Percentiles rank a stretch among this genome's conserved stretches.
phyloP scores from a whole-genome alignment of 176 grass and related monocot genomes.

The Lolium perenne region DNA sequence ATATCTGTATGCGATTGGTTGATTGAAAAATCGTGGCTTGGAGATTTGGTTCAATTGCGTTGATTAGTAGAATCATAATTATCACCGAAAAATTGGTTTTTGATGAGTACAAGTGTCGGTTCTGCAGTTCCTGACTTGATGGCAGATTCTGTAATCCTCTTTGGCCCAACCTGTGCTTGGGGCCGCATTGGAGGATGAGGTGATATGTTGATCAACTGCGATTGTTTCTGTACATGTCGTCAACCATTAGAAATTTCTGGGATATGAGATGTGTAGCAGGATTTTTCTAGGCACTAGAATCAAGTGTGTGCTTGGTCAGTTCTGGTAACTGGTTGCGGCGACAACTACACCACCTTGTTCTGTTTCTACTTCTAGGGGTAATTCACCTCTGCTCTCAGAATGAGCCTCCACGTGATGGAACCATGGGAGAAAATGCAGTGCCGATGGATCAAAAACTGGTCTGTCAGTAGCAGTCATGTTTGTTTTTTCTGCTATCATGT shows the following conservation, averaged over 20 bases:
- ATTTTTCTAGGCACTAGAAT: slow-evolving; percentile 21
- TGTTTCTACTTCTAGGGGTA: slow-evolving; percentile 52
- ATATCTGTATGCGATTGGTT: neutral
- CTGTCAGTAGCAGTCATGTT: neutral
- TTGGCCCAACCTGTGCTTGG: neutral
- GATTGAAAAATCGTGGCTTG: neutral
- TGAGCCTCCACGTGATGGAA: slow-evolving; percentile 32
- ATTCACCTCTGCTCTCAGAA: neutral
- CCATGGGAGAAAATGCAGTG: neutral
- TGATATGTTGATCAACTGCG: neutral
- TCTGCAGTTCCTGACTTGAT: slow-evolving; percentile 24
- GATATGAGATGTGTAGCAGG: neutral
- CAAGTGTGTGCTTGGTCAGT: slow-evolving; percentile 27
- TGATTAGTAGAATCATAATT: neutral
- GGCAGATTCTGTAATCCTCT: neutral
- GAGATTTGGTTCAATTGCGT: too few species aligned
- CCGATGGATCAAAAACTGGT: neutral
- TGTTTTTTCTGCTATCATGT: neutral
- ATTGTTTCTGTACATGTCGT: slow-evolving; percentile 10
- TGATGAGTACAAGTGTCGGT: neutral
- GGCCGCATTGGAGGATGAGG: neutral
- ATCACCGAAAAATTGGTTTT: neutral
- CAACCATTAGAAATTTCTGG: slow-evolving; percentile 13
- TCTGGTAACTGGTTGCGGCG: slow-evolving; percentile 23
- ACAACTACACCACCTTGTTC: slow-evolving; percentile 29